Evolutionary conservation across 805 yeast genomes (phyloP), one percentile per base, ranked within the genome.

Genomic region (Candida yuanshanica): DNA sequence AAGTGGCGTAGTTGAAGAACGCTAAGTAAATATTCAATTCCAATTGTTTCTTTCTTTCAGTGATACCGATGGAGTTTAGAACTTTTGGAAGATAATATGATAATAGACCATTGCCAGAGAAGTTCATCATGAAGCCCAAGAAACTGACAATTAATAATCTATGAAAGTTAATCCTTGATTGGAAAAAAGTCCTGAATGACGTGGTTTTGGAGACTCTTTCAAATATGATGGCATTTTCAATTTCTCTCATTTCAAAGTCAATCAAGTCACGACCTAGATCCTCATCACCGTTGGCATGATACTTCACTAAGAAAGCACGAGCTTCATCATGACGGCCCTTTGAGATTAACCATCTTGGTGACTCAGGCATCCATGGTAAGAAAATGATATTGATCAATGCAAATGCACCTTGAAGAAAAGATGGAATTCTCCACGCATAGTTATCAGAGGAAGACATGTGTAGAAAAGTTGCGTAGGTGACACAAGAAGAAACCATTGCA

Each of bases 341-440:
- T 20, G 66, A 57, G 38, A 72, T 52, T 36, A 64, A 62, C 50
- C 43, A 74, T 52, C 78, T 61, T 45, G 79, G 79, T 13, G 72
- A 66, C 52, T 74, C 78, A 18, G 80, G 80, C 40, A 70, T 63
- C 13, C 64, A 66, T 16, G 42, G 66, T 35, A 70, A 44, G 21
- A 65, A 51, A 3, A 46, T 3, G 9, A 64, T 18, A 51, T 73
- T 78, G 20, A 70, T 14, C 3, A 67, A 20, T 2, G 82, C 79
- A 47, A 71, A 60, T 14, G 64, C 52, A 33, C 70, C 75, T 58
- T 77, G 83, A 33, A 77, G 44, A 38, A 65, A 65, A 11, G 77
- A 65, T 31, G 83, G 82, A 41, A 76, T 61, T 59, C 77, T 72
- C 81, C 81, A 77, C 21, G 69, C 60, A 65, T 69, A 68, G 29